A percentile compares a stretch with the other conserved stretches of the same genome.
phyloP scores from a whole-genome alignment of 1,139 yeast species.

The Blastobotrys serpentis region DNA sequence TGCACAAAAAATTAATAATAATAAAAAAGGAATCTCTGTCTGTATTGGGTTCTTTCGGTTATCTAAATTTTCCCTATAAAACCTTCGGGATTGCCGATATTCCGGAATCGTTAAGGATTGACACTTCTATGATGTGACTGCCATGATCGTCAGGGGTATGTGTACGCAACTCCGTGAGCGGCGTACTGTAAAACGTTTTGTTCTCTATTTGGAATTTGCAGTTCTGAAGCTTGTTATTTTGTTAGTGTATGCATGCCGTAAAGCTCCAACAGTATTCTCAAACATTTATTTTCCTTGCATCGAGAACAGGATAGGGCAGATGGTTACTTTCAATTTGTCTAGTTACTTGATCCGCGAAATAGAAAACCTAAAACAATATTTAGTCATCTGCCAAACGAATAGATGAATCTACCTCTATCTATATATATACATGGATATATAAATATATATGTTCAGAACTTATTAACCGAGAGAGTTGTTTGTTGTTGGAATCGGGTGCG shows the following conservation, averaged over 20 bases:
- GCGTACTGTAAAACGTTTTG: background rate
- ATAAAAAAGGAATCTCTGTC: background rate
- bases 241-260: constrained; percentile 3
- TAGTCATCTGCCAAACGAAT: background rate
- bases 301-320: background rate
- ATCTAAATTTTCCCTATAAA: background rate
- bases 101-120: background rate
- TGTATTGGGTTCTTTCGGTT: background rate
- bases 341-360: background rate
- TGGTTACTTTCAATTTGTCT: background rate
- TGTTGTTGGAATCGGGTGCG: too few species aligned
- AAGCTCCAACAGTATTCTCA: too few species aligned
- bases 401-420: background rate
- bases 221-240: background rate
- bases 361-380: background rate
- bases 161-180: background rate
- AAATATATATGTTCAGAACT: too few species aligned
- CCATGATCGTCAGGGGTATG: constrained; percentile 2
- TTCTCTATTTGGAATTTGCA: background rate
- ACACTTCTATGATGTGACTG: background rate
- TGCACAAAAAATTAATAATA: background rate
- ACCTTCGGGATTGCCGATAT: background rate
- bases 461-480: too few species aligned
- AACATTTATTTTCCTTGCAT: background rate
- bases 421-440: too few species aligned